Evolutionary conservation across 2,329 filamentous ascomycete species (phyloP).

Genomic region (Fusarium sp.): DNA sequence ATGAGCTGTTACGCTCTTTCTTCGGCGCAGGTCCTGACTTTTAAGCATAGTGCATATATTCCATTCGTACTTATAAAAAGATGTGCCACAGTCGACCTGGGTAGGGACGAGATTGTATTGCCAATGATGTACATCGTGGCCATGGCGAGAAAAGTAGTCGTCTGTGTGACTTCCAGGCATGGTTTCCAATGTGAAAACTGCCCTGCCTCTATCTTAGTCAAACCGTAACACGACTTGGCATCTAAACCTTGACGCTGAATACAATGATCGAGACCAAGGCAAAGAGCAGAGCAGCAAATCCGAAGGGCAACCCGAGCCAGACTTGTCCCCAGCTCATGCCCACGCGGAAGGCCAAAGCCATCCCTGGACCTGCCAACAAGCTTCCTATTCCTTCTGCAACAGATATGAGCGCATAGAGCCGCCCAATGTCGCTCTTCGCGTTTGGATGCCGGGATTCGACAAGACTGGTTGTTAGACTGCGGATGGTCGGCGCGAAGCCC

Average conservation of each 20-base stretch:
- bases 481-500: slow-evolving; percentile 7
- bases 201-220: neutral
- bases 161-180: neutral
- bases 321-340: slow-evolving; percentile 12
- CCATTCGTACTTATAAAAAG: neutral
- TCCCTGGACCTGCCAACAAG: slow-evolving; percentile 5
- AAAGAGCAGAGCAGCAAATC: slow-evolving; percentile 9
- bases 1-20: neutral
- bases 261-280: slow-evolving; percentile 3
- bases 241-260: neutral
- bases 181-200: neutral
- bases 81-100: neutral
- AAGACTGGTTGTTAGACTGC: slow-evolving; percentile 8
- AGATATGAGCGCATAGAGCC: slow-evolving; percentile 6
- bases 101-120: neutral
- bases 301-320: slow-evolving; percentile 15
- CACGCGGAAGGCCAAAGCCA: slow-evolving; percentile 10
- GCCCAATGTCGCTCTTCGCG: slow-evolving; percentile 4
- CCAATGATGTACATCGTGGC: neutral
- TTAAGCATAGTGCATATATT: neutral
- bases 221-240: no score
- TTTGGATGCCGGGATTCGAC: slow-evolving; percentile 11
- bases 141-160: neutral
- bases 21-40: neutral
- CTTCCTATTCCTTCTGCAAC: slow-evolving; percentile 10